Conservation (phyloP, 1,139 yeast genomes). For the Suhomyces choctaworum region DNA sequence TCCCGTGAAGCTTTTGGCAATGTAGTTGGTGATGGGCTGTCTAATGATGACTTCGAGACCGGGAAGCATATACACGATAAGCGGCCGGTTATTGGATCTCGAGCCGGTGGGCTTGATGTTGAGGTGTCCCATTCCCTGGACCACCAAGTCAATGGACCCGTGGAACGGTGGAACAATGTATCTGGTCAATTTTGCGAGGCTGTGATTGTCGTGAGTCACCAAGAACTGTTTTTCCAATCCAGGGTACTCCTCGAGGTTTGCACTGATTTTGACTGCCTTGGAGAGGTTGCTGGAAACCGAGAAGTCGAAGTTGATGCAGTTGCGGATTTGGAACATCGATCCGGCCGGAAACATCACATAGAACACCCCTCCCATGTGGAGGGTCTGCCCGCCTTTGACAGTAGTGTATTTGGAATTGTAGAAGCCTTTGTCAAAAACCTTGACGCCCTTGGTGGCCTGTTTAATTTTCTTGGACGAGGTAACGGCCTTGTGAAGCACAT, state of each 20-base stretch:
- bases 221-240: slow-evolving; percentile 33
- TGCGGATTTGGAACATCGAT: slow-evolving; percentile 46
- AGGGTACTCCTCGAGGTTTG: slow-evolving; percentile 18
- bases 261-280: slow-evolving; percentile 27
- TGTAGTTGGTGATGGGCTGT: slow-evolving; percentile 38
- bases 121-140: slow-evolving; percentile 68
- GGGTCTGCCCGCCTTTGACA: slow-evolving; percentile 44
- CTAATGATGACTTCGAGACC: slow-evolving; percentile 34
- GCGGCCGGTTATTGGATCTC: slow-evolving; percentile 28
- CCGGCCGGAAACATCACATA: slow-evolving; percentile 44
- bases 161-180: slow-evolving; percentile 65
- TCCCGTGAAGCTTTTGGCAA: slow-evolving; percentile 37
- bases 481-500: slow-evolving; percentile 33
- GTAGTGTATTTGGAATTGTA: slow-evolving; percentile 41
- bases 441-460: slow-evolving; percentile 37
- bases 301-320: slow-evolving; percentile 33
- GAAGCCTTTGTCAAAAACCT: slow-evolving; percentile 34
- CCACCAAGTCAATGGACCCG: slow-evolving; percentile 66
- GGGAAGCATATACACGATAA: slow-evolving; percentile 35
- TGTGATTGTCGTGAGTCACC: slow-evolving; percentile 23
- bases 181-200: slow-evolving; percentile 36
- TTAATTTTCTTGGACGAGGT: slow-evolving; percentile 32
- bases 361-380: slow-evolving; percentile 63
- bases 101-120: slow-evolving; percentile 65
- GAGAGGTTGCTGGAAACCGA: slow-evolving; percentile 29